Evolutionary conservation across 75 land plant species (phyloP).

Genomic region (Picea sitchensis): DNA sequence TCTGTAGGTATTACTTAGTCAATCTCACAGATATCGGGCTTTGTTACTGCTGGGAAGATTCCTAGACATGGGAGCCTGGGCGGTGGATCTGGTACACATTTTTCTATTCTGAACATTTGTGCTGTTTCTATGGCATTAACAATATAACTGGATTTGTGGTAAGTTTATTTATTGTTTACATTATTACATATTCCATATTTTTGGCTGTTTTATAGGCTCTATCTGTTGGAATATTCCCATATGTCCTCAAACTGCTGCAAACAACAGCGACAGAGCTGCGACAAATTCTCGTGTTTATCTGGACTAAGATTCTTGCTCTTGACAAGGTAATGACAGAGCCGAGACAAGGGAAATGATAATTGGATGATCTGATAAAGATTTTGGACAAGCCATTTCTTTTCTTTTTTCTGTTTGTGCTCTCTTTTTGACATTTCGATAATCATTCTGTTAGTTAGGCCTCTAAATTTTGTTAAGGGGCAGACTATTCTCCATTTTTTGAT

Average conservation of each 20-base stretch:
- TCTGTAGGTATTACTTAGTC: constrained; percentile 84
- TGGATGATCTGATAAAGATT: background rate
- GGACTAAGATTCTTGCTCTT: constrained; percentile 97
- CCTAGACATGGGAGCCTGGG: constrained; percentile 98
- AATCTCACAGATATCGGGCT: constrained; percentile 90
- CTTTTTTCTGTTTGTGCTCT: background rate
- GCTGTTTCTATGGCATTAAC: background rate
- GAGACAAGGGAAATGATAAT: background rate
- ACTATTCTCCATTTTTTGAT: constrained; percentile 9
- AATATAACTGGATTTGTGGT: background rate
- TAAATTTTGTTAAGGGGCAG: constrained; percentile 10
- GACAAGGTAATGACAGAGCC: constrained; percentile 64
- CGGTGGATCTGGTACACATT: constrained; percentile 84
- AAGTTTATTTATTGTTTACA: background rate
- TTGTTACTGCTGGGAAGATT: constrained; percentile 87
- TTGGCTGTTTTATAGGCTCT: constrained; percentile 59
- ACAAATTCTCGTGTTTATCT: constrained; percentile 93
- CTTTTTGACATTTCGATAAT: background rate
- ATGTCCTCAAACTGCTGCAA: constrained; percentile 90
- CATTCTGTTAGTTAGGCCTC: background rate
- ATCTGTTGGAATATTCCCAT: constrained; percentile 97
- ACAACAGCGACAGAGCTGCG: constrained; percentile 86
- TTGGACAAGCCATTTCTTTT: background rate
- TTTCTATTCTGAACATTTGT: background rate
- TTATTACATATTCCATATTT: background rate